Evolutionary conservation across 345 rosid species (phyloP).

Genomic region (Heritiera littoralis): DNA sequence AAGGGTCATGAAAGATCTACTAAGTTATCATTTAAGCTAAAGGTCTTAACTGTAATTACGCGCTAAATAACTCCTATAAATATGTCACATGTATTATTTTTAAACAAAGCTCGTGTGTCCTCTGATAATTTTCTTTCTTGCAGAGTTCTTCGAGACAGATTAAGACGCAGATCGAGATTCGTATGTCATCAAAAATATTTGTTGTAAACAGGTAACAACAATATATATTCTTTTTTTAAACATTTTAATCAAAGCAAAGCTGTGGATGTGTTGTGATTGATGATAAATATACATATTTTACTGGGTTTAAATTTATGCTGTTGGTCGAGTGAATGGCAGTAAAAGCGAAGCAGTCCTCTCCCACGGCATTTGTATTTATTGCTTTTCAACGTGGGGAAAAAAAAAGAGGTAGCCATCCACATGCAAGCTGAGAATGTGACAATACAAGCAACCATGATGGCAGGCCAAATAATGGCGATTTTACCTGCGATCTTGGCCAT

Average conservation of each 20-base stretch:
- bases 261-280: neutral
- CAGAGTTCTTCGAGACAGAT: too few species aligned
- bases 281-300: neutral
- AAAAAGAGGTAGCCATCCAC: neutral
- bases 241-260: neutral
- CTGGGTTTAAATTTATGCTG: slow-evolving; percentile 5
- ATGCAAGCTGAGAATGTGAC: slow-evolving; percentile 9
- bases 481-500: neutral
- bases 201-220: too few species aligned
- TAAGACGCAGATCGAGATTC: too few species aligned
- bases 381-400: neutral
- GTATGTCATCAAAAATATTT: too few species aligned
- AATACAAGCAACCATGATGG: neutral
- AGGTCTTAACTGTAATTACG: too few species aligned
- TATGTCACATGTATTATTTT: too few species aligned
- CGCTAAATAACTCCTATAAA: too few species aligned
- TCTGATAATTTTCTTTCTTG: too few species aligned
- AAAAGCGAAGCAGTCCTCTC: neutral
- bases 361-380: neutral
- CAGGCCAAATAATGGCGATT: neutral
- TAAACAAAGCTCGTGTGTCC: too few species aligned
- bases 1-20: too few species aligned
- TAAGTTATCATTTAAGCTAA: too few species aligned
- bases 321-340: neutral
- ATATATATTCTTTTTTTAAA: neutral